These are phyloP conservation scores for Arthrinium phaeospermum DNA, from an alignment of 2,329 filamentous ascomycete genomes.

Conservation along the genomic window DNA sequence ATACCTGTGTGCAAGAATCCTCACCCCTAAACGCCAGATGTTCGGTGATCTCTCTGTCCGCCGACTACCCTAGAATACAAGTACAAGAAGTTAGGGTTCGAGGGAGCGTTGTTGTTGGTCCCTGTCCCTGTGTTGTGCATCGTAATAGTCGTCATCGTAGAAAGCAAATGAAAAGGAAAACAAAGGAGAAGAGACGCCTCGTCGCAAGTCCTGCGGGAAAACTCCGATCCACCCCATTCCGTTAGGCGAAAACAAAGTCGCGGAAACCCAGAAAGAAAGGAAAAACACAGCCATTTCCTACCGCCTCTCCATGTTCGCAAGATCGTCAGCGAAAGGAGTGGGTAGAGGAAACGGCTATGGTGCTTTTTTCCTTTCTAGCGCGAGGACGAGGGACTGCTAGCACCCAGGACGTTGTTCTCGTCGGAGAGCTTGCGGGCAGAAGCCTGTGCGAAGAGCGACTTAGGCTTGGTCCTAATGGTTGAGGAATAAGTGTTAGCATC, in stretches of 20 bases:
- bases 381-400: constrained; percentile 31
- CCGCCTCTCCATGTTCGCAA: background rate
- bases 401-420: constrained; percentile 49
- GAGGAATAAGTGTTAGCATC: constrained; percentile 28
- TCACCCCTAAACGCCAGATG: constrained; percentile 15
- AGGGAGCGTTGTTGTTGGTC: background rate
- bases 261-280: background rate
- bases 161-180: background rate
- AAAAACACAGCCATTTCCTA: background rate
- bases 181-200: background rate
- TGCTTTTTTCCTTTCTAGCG: background rate
- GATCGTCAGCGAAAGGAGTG: background rate
- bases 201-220: background rate
- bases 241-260: background rate
- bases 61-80: constrained; percentile 16
- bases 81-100: background rate
- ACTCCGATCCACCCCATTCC: background rate
- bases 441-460: constrained; percentile 70
- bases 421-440: constrained; percentile 66
- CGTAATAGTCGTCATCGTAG: constrained; percentile 14
- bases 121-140: constrained; percentile 8
- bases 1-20: constrained; percentile 5
- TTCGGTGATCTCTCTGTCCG: background rate
- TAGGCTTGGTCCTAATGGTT: constrained; percentile 63
- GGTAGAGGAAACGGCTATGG: background rate